Evolutionary conservation across 352 stramenopile genomes (phyloP).

Genomic region (Globisporangium solare): DNA sequence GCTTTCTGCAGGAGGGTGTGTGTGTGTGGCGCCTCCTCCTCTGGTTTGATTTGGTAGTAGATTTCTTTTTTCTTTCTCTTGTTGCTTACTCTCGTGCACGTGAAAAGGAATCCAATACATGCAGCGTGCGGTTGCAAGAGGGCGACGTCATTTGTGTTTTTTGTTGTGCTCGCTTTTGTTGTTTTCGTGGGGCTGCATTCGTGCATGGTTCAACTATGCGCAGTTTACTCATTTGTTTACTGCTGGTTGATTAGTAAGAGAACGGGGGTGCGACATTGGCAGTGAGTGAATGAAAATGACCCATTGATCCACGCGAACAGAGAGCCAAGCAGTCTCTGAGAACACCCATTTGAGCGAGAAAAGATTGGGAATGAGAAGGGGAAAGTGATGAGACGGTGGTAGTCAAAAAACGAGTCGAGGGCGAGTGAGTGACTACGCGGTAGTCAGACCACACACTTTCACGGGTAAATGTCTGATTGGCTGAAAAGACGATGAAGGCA

Average conservation of each 20-base stretch:
- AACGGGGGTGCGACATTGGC: no score
- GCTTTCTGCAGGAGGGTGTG: not conserved
- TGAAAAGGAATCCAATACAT: constrained; percentile 6
- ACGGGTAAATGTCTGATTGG: no score
- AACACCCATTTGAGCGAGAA: not conserved
- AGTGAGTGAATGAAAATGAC: no score
- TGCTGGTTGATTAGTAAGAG: no score
- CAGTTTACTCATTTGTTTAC: no score
- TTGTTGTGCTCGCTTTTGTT: no score
- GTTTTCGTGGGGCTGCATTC: no score
- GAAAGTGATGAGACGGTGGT: not conserved
- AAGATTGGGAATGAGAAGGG: not conserved
- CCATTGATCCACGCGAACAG: not conserved
- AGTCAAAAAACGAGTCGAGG: not conserved
- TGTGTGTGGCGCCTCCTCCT: not conserved
- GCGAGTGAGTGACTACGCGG: no score
- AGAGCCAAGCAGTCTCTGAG: not conserved
- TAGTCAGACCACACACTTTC: no score
- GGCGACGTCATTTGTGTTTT: not conserved
- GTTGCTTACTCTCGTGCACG: not conserved
- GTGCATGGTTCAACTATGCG: no score
- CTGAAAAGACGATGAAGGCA: no score
- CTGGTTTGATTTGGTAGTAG: constrained; percentile 15
- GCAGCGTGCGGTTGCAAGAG: not conserved
- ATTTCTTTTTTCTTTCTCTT: constrained; percentile 10